Conservation (phyloP, 1,139 yeast species). For the Spathaspora jeffriesii region DNA sequence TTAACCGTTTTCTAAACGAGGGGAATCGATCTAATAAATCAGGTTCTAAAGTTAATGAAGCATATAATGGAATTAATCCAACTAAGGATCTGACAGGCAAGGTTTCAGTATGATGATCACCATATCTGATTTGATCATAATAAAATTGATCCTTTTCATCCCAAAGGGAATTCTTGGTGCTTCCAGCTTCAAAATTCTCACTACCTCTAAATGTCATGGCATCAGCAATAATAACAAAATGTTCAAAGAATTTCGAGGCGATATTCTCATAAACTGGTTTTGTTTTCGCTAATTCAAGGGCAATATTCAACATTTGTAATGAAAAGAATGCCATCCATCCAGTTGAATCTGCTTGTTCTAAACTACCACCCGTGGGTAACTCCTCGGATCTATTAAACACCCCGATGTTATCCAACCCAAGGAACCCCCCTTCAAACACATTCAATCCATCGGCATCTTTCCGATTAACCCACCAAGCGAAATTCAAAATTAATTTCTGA, state of each 20-base stretch:
- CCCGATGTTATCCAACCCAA: constrained; percentile 94
- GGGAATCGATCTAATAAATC: constrained; percentile 80
- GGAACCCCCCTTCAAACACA: constrained; percentile 93
- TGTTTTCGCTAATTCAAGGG: constrained; percentile 83
- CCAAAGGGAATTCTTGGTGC: constrained; percentile 75
- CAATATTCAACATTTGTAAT: constrained; percentile 90
- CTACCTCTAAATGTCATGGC: constrained; percentile 83
- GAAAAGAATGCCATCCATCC: constrained; percentile 99
- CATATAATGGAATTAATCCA: constrained; percentile 92
- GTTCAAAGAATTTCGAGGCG: constrained; percentile 95
- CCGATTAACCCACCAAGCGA: constrained; percentile 98
- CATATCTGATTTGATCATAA: constrained; percentile 92
- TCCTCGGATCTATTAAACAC: constrained; percentile 94
- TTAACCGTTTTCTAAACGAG: constrained; percentile 79
- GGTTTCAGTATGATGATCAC: constrained; percentile 66
- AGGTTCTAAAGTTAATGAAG: constrained; percentile 88
- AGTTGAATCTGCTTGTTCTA: constrained; percentile 96
- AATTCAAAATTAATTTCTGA: constrained; percentile 86
- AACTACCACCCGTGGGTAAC: constrained; percentile 87
- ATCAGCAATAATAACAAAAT: constrained; percentile 88
- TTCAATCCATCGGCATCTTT: constrained; percentile 89
- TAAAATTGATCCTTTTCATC: constrained; percentile 88
- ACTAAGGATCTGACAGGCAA: constrained; percentile 90
- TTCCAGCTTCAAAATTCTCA: constrained; percentile 44
- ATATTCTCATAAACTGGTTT: constrained; percentile 91